A percentile compares a stretch with the other conserved stretches of the same genome.
Conservation (phyloP, 805 yeast species). For the Starmerella riodocensis region DNA sequence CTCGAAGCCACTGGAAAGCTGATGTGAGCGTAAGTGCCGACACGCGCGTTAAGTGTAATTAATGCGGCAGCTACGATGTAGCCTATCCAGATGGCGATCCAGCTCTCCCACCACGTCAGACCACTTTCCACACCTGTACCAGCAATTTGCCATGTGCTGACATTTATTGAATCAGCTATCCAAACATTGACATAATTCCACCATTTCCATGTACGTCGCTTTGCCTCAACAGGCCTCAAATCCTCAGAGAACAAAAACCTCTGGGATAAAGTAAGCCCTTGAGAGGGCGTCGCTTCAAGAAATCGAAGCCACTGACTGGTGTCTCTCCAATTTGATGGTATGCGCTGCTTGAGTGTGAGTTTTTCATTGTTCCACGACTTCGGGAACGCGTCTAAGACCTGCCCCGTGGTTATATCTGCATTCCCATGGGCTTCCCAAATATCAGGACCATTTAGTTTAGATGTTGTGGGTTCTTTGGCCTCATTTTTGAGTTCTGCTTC, state of each 20-base stretch:
- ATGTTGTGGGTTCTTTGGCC: not conserved
- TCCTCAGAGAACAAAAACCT: constrained; percentile 62
- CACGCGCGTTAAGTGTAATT: constrained; percentile 57
- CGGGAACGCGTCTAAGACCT: not conserved
- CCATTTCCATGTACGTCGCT: constrained; percentile 77
- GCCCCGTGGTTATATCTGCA: not conserved
- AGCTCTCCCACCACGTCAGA: constrained; percentile 80
- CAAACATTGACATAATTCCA: constrained; percentile 66
- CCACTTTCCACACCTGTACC: constrained; percentile 71
- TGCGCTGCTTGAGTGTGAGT: not conserved
- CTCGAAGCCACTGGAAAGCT: constrained; percentile 76
- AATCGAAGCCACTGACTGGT: constrained; percentile 12
- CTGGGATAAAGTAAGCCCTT: constrained; percentile 41
- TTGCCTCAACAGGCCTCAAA: constrained; percentile 36
- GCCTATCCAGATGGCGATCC: constrained; percentile 83
- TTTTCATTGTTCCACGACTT: constrained; percentile 5
- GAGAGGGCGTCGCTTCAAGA: constrained; percentile 25
- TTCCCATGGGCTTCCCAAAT: not conserved
- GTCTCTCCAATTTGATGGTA: constrained; percentile 10
- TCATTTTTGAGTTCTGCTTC: too few relatives aligned
- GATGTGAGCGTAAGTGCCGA: constrained; percentile 69
- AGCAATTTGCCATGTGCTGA: constrained; percentile 85
- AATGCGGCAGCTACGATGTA: constrained; percentile 57
- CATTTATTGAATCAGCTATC: constrained; percentile 82
- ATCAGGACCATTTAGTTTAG: not conserved